Evolutionary conservation across 352 stramenopile species (phyloP), one percentile per base, ranked within the genome.

Genomic region (Phytophthora crassamura): DNA sequence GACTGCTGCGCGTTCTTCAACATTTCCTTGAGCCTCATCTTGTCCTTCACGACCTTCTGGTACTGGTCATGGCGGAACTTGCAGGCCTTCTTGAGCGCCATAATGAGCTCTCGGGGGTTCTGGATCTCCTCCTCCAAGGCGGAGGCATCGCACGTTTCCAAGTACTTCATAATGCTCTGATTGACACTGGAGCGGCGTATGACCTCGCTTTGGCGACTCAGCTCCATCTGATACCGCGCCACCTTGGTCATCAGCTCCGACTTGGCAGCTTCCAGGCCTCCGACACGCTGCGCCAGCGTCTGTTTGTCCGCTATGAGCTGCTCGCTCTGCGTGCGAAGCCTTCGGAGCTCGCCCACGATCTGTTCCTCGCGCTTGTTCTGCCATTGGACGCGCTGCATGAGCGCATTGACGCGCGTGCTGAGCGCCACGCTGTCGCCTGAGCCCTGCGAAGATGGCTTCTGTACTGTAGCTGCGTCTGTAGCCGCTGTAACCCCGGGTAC

Each of bases 51-150:
- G 11, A 81, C 85, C 56, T 94, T 92, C 53, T 91, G 72, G 53
- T 92, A 94, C 77, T 94, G 85, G 36, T 94, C 84, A 57, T 91
- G 83, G 5, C 85, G 81, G 52, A 92, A 94, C 67, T 80, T 77
- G 70, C 84, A 93, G 10, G 84, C 85, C 55, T 94, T 94, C 64
- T 94, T 94, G 25, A 94, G 70, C 20, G 85, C 85, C 54, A 82
- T 69, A 38, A 94, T 90, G 1, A 91, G 68, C 42, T 94, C 83
- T 30, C 80, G 74, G 6, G 85, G 85, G 67, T 94, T 92, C 49
- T 88, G 82, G 7, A 94, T 78, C 46, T 94, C 83, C 6, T 91
- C 82, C 56, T 94, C 85, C 46, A 94, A 49, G 25, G 72, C 75
- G 2, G 86, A 78, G 11, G 75, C 72, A 49, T 94, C 82, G 51